Evolutionary conservation across 2,329 filamentous ascomycete genomes (phyloP), one percentile per base, ranked within the genome.

Genomic region (Fusarium subtropicale): DNA sequence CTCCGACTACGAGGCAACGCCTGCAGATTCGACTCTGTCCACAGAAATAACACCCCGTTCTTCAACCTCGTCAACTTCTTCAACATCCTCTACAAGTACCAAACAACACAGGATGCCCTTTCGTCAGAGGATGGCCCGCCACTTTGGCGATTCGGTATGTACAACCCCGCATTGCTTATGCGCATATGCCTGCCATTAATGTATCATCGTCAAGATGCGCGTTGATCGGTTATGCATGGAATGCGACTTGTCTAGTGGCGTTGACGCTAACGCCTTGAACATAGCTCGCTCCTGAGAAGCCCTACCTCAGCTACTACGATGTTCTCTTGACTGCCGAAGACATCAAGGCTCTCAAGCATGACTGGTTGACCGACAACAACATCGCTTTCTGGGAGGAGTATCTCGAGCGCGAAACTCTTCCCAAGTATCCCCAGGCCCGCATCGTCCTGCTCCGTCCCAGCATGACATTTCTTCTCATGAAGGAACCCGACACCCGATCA

Each of bases 301-400:
- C 78, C 9, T 80, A 80, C 59, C 77, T 81, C 45, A 80, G 78
- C 67, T 81, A 83, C 66, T 80, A 82, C 71, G 81, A 81, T 63
- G 78, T 80, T n/a, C 72, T 77, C 50, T 70, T 98, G 72, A 97
- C 92, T 52, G 88, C 90, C 77, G 93, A 96, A 78, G 96, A 99
- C 80, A 88, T 98, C 72, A 92, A 94, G 78, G 91, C 91, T 18
- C 87, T 99, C 61, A 93, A 92, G 81, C 86, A 92, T 80, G 96
- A 97, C 84, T 99, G 96, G 96, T 85, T 99, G 54, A 97, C 95
- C 44, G 96, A 99, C 79, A 97, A 97, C 83, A 94, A 94, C 74
- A 98, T 99, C 71, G 91, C 93, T 52, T 98, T 99, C 78, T 99
- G 96, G 95, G 92, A 98, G 86, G 95, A 98, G 86, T 97, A 89